Conservation (phyloP, 2,329 filamentous ascomycete species). For the Penicillium sp. region DNA sequence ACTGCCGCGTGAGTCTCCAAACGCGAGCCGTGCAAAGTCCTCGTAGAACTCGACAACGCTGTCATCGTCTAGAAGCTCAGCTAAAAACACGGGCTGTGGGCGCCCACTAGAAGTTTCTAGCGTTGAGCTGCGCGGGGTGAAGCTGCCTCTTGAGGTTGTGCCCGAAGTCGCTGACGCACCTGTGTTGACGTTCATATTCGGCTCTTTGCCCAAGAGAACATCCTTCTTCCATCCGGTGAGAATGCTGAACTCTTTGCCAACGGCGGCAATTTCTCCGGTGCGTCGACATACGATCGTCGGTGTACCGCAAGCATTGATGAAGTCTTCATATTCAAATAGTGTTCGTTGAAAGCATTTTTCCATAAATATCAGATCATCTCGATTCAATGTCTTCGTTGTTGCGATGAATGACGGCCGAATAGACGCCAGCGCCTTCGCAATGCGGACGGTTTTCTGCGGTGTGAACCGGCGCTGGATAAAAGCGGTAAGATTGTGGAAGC, state of each 20-base stretch:
- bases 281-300: slow-evolving; percentile 89
- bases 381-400: slow-evolving; percentile 82
- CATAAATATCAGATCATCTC: slow-evolving; percentile 92
- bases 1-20: slow-evolving; percentile 82
- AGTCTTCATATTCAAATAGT: slow-evolving; percentile 88
- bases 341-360: slow-evolving; percentile 95
- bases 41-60: slow-evolving; percentile 94
- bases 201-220: slow-evolving; percentile 79
- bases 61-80: slow-evolving; percentile 89
- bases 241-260: slow-evolving; percentile 95
- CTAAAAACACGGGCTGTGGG: slow-evolving; percentile 79
- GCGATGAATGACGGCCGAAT: slow-evolving; percentile 93
- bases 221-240: slow-evolving; percentile 93
- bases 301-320: slow-evolving; percentile 81
- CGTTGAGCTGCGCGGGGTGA: slow-evolving; percentile 47
- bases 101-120: slow-evolving; percentile 46
- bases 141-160: slow-evolving; percentile 45
- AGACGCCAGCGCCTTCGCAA: slow-evolving; percentile 81
- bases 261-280: slow-evolving; percentile 90
- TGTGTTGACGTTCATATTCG: slow-evolving; percentile 82
- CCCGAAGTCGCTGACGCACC: slow-evolving; percentile 51
- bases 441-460: slow-evolving; percentile 71
- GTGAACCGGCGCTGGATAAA: slow-evolving; percentile 77
- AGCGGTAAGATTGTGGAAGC: slow-evolving; percentile 83
- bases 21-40: slow-evolving; percentile 88